Evolutionary conservation across 345 rosid genomes (phyloP).

Genomic region (Diplotaxis tenuifolia): DNA sequence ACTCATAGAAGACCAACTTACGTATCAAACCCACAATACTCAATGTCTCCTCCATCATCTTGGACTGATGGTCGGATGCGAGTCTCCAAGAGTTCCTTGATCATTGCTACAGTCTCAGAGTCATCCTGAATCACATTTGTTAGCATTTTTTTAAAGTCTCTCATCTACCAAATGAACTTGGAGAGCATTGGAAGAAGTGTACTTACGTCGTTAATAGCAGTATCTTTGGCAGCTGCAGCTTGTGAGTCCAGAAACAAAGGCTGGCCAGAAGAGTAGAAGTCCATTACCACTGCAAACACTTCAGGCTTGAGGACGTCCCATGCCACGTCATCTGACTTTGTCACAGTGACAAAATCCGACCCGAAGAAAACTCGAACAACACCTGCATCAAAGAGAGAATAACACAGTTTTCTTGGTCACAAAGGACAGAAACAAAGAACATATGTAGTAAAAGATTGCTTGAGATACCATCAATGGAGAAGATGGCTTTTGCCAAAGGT

Average conservation of each 20-base stretch:
- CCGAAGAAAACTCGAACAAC: constrained; percentile 80
- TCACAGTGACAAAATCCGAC: constrained; percentile 85
- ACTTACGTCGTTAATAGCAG: constrained; percentile 74
- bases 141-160: neutral
- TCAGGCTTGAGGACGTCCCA: constrained; percentile 94
- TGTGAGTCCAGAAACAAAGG: constrained; percentile 74
- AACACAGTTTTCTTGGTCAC: neutral
- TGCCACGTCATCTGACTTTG: constrained; percentile 76
- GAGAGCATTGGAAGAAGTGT: neutral
- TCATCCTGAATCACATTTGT: constrained; percentile 60
- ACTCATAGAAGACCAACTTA: constrained; percentile 39
- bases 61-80: constrained; percentile 97
- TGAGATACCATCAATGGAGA: constrained; percentile 67
- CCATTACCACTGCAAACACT: constrained; percentile 89
- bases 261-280: constrained; percentile 88
- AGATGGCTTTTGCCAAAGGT: constrained; percentile 73
- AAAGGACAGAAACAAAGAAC: neutral
- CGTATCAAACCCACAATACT: constrained; percentile 80
- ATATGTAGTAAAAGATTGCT: neutral
- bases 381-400: constrained; percentile 47
- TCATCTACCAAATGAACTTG: neutral
- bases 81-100: constrained; percentile 92
- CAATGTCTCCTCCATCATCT: constrained; percentile 98
- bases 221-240: constrained; percentile 76
- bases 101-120: constrained; percentile 97